Percentiles rank a stretch among this genome's conserved stretches.
Conservation (phyloP, 2,329 filamentous ascomycete genomes). For the Colletotrichum zoysiae region DNA sequence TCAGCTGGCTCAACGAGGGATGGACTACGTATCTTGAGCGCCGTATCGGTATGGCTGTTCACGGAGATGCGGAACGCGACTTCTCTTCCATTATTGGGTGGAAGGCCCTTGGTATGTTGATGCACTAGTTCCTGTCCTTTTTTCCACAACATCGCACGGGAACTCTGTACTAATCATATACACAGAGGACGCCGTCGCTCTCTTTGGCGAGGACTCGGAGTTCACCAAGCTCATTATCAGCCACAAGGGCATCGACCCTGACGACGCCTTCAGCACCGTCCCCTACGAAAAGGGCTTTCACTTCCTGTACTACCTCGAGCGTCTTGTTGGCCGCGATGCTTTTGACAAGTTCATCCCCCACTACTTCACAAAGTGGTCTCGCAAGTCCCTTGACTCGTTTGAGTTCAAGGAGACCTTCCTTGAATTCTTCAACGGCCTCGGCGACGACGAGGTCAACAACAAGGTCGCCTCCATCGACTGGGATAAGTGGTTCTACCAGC, state of each 20-base stretch:
- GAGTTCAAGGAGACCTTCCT: slow-evolving; percentile 93
- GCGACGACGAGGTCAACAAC: slow-evolving; percentile 72
- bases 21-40: slow-evolving; percentile 98
- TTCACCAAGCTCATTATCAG: slow-evolving; percentile 93
- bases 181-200: slow-evolving; percentile 79
- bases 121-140: not conserved
- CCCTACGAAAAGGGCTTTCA: slow-evolving; percentile 98
- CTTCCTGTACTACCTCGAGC: slow-evolving; percentile 92
- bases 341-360: slow-evolving; percentile 97
- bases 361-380: slow-evolving; percentile 88
- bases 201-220: slow-evolving; percentile 85
- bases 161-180: not conserved
- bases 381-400: slow-evolving; percentile 90
- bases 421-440: slow-evolving; percentile 79
- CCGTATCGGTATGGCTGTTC: slow-evolving; percentile 80
- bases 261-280: slow-evolving; percentile 92
- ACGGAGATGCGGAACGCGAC: slow-evolving; percentile 88
- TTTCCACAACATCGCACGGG: not conserved
- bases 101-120: slow-evolving; percentile 77
- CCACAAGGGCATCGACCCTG: slow-evolving; percentile 91
- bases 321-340: slow-evolving; percentile 83
- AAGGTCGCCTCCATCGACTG: slow-evolving; percentile 84
- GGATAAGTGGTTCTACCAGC: slow-evolving; percentile 89
- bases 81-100: slow-evolving; percentile 97
- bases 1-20: slow-evolving; percentile 78